phyloP scores from a whole-genome alignment of 139 green algal species.

The Asterochloris sp. region DNA sequence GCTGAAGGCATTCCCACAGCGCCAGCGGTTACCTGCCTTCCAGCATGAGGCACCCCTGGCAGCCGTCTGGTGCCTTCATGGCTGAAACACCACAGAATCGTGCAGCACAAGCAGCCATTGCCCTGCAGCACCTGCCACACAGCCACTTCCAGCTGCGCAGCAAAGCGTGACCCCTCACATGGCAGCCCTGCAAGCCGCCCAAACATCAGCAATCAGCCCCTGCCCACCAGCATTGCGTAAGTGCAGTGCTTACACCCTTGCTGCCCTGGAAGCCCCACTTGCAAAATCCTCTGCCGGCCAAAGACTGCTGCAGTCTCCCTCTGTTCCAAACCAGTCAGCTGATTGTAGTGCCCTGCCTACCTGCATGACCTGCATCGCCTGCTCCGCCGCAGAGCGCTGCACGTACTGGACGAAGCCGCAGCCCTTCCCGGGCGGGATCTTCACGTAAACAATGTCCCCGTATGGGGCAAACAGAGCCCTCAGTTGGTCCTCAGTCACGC shows the following conservation, averaged over 20 bases:
- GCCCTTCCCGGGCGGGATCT: conserved; percentile 91
- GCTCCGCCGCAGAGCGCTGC: conserved; percentile 59
- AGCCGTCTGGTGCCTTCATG: too few species aligned
- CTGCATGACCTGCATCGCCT: conserved; percentile 68
- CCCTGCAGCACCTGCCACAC: too few species aligned
- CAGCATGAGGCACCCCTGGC: too few species aligned
- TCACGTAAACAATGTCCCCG: conserved; percentile 90
- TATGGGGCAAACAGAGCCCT: conserved; percentile 66
- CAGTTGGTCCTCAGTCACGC: conserved; percentile 75
- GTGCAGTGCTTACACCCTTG: neutral
- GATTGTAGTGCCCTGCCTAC: conserved; percentile 36
- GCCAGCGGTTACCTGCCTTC: too few species aligned
- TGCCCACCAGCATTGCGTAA: too few species aligned
- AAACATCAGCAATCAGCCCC: too few species aligned
- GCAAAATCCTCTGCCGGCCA: neutral
- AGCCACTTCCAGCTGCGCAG: too few species aligned
- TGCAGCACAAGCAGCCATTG: too few species aligned
- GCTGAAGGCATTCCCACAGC: too few species aligned
- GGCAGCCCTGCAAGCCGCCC: too few species aligned
- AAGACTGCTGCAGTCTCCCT: neutral
- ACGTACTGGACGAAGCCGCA: conserved; percentile 97
- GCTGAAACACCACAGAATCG: too few species aligned
- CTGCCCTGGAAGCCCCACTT: neutral
- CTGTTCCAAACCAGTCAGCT: neutral
- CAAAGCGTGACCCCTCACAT: too few species aligned